These are phyloP conservation scores for Sphagnum tenellum DNA, from an alignment of 225 moss, liverwort and hornwort species.

Conservation along the genomic window DNA sequence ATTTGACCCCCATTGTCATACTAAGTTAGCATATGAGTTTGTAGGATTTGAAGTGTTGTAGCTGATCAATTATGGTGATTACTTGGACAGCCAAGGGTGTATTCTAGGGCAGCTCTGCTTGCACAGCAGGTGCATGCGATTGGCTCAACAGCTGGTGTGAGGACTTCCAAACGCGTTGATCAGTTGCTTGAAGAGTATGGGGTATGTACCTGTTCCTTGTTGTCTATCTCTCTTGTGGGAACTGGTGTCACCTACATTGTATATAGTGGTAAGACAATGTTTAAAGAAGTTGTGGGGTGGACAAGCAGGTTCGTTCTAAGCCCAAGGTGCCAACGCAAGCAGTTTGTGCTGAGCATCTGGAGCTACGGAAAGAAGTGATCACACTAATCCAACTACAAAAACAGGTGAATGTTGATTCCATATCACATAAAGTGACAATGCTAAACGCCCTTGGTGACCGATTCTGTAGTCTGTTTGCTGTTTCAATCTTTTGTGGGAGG, in stretches of 20 bases:
- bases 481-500: background rate
- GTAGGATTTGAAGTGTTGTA: too few species aligned
- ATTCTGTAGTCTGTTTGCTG: background rate
- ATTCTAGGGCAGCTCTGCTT: constrained; percentile 65
- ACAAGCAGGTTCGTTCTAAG: constrained; percentile 65
- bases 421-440: background rate
- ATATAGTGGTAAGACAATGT: too few species aligned
- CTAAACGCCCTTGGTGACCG: background rate
- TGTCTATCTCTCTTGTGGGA: background rate
- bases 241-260: background rate
- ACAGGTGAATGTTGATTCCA: constrained; percentile 35
- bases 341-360: constrained; percentile 82
- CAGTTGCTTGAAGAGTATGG: constrained; percentile 90
- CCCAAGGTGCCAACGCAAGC: constrained; percentile 75
- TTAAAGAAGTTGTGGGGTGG: too few species aligned
- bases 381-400: constrained; percentile 76
- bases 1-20: too few species aligned
- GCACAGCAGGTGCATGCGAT: constrained; percentile 71
- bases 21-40: too few species aligned
- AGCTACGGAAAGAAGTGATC: constrained; percentile 82
- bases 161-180: constrained; percentile 86
- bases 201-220: constrained; percentile 25
- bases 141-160: constrained; percentile 71
- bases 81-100: constrained; percentile 68
- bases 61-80: too few species aligned